Base-by-base conservation (phyloP, 176 grass and related monocot genomes). In the Otatea glauca region DNA sequence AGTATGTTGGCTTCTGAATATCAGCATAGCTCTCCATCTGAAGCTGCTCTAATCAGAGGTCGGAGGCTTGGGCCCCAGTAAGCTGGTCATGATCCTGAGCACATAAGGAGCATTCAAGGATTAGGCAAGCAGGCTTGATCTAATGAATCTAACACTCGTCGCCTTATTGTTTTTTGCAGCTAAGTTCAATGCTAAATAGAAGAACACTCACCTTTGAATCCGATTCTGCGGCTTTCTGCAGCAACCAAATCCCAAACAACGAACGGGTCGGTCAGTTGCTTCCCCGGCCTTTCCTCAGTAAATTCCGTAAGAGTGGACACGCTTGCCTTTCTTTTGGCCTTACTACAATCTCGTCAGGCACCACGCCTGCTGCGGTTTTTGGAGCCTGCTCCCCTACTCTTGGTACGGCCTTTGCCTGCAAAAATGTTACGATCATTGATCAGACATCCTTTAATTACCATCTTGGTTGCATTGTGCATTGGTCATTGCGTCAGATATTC, bases 281-380 rank as follows among this genome's bases (percentile, higher is more conserved):
- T 75, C 80, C 54, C 70, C 75, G 47, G 37, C 48, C 20, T 85
- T 76, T 97, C 85, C 81, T 89, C 12, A 78, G 70, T 88, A 92
- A 92, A 86, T 84, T 90, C 66, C 84, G 42, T 2, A 92, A 84
- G 81, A 92, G 55, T 54, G 84, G 65, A 45, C 86, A 89, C 34
- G 89, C 88, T 92, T 86, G 86, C 84, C 84, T 92, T 91, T 94
- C 85, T 80, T 66, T 85, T 38, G 86, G 76, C 49, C 20, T 85
- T 17, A 44, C 12, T 70, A 69, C 50, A 2, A 83, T 70, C 70
- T 37, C 38, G 38, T 18, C 13, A 24, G 12, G 65, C 35, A 17
- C 80, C 51, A 53, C 3, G 21, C 48, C 80, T 65, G 66, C 17
- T 9, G 18, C 10, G 27, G 70, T 35, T 51, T 85, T 63, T 9